These are phyloP conservation scores for Carex arenaria DNA, from an alignment of 202 grass and related monocot genomes.

Conservation along the genomic window DNA sequence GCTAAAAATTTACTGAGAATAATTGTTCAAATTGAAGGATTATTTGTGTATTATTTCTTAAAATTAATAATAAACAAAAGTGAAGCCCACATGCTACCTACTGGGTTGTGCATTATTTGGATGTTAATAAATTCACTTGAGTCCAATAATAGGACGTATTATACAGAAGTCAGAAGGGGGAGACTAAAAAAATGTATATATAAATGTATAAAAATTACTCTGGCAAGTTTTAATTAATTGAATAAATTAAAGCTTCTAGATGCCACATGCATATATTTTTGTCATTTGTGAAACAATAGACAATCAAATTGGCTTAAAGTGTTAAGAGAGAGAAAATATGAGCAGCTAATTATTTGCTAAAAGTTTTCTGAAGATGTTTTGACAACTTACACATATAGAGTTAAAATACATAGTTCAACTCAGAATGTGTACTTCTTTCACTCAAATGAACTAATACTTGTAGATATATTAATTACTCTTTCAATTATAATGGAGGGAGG, in stretches of 20 bases:
- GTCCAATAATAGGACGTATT: neutral
- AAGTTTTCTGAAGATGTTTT: no score
- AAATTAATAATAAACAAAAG: neutral
- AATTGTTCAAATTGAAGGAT: neutral
- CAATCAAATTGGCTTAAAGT: no score
- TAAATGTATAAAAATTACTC: neutral
- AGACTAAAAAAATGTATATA: neutral
- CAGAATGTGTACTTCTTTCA: no score
- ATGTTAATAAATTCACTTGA: neutral
- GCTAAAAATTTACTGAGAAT: neutral
- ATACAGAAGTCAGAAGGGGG: neutral
- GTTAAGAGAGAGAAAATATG: no score
- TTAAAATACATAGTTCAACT: no score
- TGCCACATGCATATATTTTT: no score
- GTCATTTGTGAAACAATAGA: no score
- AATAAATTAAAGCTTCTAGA: neutral
- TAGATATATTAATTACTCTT: no score
- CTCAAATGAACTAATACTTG: no score
- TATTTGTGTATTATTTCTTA: neutral
- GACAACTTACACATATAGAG: no score
- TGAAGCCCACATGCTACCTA: conserved; percentile 1
- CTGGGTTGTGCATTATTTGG: neutral
- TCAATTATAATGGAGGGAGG: no score
- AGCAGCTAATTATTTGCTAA: no score
- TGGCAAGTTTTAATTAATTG: neutral